Percentiles rank a stretch among this genome's conserved stretches.
These are phyloP conservation scores for Echinosophora koreensis DNA, from an alignment of 306 rosid genomes.

Conservation along the genomic window DNA sequence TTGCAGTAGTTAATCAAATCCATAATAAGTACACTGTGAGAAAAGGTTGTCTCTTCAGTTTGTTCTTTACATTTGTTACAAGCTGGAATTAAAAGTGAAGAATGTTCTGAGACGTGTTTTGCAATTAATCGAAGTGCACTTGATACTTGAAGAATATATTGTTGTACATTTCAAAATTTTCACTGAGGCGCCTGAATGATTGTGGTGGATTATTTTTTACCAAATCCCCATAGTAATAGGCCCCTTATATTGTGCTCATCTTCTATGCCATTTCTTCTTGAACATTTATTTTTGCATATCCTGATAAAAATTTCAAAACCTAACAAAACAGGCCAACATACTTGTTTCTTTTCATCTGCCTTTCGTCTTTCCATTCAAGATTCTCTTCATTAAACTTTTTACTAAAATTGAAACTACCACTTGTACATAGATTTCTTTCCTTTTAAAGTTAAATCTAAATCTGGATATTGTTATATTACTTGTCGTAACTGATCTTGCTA, in stretches of 20 bases:
- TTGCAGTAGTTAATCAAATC: conserved; percentile 75
- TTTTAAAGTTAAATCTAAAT: conserved; percentile 4
- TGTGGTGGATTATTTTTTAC: conserved; percentile 23
- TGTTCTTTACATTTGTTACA: conserved; percentile 36
- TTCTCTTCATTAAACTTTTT: background rate
- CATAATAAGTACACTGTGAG: conserved; percentile 74
- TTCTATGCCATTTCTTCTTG: conserved; percentile 33
- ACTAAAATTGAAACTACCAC: conserved; percentile 37
- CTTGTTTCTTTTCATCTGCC: conserved; percentile 30
- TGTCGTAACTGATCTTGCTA: conserved; percentile 34
- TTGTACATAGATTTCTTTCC: conserved; percentile 13
- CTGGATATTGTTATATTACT: conserved; percentile 22
- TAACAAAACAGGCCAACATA: background rate
- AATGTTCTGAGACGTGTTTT: conserved; percentile 24
- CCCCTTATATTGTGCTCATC: conserved; percentile 2
- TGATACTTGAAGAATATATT: conserved; percentile 12
- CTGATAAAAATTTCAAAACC: background rate
- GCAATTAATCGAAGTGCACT: conserved; percentile 36
- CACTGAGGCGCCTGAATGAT: conserved; percentile 3
- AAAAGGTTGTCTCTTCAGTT: conserved; percentile 65
- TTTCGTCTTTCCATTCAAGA: conserved; percentile 3
- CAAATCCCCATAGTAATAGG: conserved; percentile 3
- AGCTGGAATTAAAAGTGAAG: conserved; percentile 21
- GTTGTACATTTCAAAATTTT: conserved; percentile 12
- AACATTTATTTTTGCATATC: background rate